Evolutionary conservation across 75 land plant species (phyloP), one percentile per base, ranked within the genome.

Genomic region (Picea sitchensis): DNA sequence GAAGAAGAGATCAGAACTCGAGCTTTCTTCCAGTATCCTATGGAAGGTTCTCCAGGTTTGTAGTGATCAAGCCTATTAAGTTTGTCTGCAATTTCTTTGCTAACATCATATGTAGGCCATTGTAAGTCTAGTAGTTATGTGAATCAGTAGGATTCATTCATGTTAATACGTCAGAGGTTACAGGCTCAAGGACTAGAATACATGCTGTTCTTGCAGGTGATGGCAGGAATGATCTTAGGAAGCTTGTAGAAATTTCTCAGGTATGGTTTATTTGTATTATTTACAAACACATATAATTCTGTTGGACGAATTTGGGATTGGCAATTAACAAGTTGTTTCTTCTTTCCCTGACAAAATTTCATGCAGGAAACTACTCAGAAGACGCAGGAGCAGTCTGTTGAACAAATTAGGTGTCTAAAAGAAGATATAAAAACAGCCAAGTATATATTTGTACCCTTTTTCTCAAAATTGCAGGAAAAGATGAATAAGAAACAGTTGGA

Each of bases 1-100:
- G 99, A 97, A 82, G 98, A 96, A 60, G 98, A 88, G 69, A 84
- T 86, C 36, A 91, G 86, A 61, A 65, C 59, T 71, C 90, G 76
- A 74, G 38, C 80, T 56, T 62, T 85, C 31, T 58, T 61, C 54
- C 61, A 82, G 74, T 83, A 65, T 20, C 65, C 81, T 71, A 34
- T 75, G 14, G 92, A 75, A 60, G 80, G 36, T 61, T 56, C 23
- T 17, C 65, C 86, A 80, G 92, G 92, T 90, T 56, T 58, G 15
- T 62, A 78, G 31, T 67, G 41, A 76, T 11, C 12, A 64, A 78
- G 54, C 1, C 2, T 36, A 20, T 75, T 23, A 4, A 3, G 30
- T 68, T 65, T 63, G 14, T 34, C 12, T 18, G 23, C 32, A 26
- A 31, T 23, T 17, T 56, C 44, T 31, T 78, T 18, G 5, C 23